phyloP scores from a whole-genome alignment of 2,329 filamentous ascomycete species.

The Fusarium xylarioides region DNA sequence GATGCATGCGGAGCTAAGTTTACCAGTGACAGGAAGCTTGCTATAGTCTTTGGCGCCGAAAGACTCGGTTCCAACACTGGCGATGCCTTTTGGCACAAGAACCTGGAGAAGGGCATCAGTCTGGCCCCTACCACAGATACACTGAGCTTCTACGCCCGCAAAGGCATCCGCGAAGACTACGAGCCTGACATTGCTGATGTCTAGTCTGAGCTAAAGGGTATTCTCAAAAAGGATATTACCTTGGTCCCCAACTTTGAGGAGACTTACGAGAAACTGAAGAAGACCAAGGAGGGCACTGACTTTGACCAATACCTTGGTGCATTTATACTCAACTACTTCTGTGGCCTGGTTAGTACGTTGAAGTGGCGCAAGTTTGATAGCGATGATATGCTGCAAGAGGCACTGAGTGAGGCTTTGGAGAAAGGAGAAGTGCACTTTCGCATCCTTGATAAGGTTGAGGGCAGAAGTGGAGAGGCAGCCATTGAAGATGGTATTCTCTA shows the following conservation, averaged over 20 bases:
- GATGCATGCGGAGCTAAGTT: background rate
- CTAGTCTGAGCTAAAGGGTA: background rate
- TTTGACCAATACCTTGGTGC: background rate
- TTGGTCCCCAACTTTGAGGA: background rate
- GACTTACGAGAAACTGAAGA: background rate
- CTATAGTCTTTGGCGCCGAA: background rate
- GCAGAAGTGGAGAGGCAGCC: background rate
- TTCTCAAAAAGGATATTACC: rapidly evolving
- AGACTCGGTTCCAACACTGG: background rate
- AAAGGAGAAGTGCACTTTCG: background rate
- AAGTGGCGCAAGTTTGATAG: background rate
- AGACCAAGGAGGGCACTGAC: background rate
- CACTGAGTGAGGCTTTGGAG: background rate
- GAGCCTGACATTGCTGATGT: background rate
- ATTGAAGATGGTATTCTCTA: background rate
- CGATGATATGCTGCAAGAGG: background rate
- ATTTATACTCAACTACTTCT: background rate
- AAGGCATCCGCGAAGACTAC: background rate
- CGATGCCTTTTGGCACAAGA: background rate
- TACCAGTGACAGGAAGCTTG: background rate
- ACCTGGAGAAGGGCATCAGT: background rate
- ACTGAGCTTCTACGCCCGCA: background rate
- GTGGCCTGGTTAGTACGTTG: background rate
- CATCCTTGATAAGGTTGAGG: background rate
- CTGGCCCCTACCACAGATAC: rapidly evolving